These are phyloP conservation scores for Komagataella pastoris DNA, from an alignment of 805 yeast species.

Conservation along the genomic window DNA sequence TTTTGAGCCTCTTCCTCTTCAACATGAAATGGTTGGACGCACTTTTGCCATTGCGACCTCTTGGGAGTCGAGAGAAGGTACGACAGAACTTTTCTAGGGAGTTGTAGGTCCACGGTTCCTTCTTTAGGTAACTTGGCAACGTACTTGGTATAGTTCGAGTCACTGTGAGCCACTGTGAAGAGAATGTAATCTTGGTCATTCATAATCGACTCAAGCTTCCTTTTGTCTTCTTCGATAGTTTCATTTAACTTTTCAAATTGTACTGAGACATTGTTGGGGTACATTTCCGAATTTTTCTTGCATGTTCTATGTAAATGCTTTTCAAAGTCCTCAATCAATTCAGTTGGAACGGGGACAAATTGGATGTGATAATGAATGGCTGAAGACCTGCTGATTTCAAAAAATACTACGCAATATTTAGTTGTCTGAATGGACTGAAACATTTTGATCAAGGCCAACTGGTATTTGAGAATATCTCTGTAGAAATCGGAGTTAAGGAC, in stretches of 20 bases:
- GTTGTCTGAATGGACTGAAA: conserved; percentile 21
- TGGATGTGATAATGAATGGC: conserved; percentile 73
- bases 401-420: conserved; percentile 42
- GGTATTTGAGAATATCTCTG: not conserved
- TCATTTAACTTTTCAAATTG: conserved; percentile 22
- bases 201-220: conserved; percentile 9
- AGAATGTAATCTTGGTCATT: conserved; percentile 24
- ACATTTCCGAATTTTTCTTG: conserved; percentile 32
- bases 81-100: conserved; percentile 74
- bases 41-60: conserved; percentile 64
- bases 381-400: conserved; percentile 50
- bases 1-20: conserved; percentile 51
- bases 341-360: conserved; percentile 52
- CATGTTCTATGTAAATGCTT: conserved; percentile 29
- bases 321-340: conserved; percentile 27
- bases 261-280: conserved; percentile 23
- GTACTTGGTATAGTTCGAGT: conserved; percentile 9
- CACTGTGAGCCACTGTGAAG: conserved; percentile 13
- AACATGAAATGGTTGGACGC: conserved; percentile 47
- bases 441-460: conserved; percentile 25
- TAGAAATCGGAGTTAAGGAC: not conserved
- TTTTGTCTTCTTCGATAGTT: conserved; percentile 9
- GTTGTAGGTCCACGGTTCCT: conserved; percentile 52
- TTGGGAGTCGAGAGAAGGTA: conserved; percentile 44
- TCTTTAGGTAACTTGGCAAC: conserved; percentile 16